Evolutionary conservation across 2,329 filamentous ascomycete genomes (phyloP), one percentile per base, ranked within the genome.

Genomic region (Stagonosporopsis chrysanthemi): DNA sequence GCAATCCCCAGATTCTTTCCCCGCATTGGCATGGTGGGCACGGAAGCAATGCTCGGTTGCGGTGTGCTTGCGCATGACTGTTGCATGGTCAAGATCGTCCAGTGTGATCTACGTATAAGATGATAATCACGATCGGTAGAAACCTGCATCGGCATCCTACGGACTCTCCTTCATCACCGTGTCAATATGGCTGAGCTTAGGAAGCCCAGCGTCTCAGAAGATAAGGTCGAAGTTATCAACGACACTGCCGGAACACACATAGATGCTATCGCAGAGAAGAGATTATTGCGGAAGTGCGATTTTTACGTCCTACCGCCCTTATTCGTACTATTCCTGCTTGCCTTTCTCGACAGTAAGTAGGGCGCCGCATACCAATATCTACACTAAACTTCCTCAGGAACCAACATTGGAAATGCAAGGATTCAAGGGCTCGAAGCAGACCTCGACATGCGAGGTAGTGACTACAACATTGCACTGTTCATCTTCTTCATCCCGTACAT

Each of bases 251-350:
- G 65, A 8, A 64, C 55, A 1, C 61, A 67, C 26, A 67, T 73
- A 43, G 75, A 79, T 53, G 67, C 70, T 5, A 52, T 65, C 2
- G 75, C 76, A 9, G 81, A 83, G 58, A 80, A 78, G 65, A 79
- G 76, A 54, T 66, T 83, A 14, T 62, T 83, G 7, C 69, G 78
- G 42, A 84, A 84, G 69, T 75, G 77, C 46, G 82, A 84, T 60
- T 56, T 81, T 14, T 75, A 78, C 42, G 74, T 84, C 24, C 68
- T 84, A 6, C 82, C 82, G 0, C 78, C 81, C 15, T 68, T 84
- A 9, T 79, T 75, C 52, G 52, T 81, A 5, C 67, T 84, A 1
- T 75, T 74, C 35, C 57, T 75, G 4, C 55, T 74, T 1, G 68
- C 72, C 1, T 73, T 73, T 55, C 62, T 75, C 4, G 71, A 73